Percentiles rank a stretch among this genome's conserved stretches.
Evolutionary conservation across 2,329 filamentous ascomycete species (phyloP).

Genomic region (Cladosporium sp.): DNA sequence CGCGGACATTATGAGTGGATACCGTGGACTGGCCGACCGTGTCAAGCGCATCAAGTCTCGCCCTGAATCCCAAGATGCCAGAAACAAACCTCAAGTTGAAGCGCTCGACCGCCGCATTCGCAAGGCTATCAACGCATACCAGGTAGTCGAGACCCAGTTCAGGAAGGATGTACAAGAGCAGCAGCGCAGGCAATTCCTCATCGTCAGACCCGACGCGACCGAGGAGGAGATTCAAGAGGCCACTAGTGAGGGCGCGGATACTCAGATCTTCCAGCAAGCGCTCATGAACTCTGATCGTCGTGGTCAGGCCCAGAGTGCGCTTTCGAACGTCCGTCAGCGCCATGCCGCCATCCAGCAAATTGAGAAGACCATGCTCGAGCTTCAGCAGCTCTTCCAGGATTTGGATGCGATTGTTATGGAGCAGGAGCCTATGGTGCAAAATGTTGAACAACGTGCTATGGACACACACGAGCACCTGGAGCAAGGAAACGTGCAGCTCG

Average conservation of each 20-base stretch:
- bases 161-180: slow-evolving; percentile 78
- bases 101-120: slow-evolving; percentile 79
- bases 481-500: slow-evolving; percentile 82
- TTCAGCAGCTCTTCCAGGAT: slow-evolving; percentile 85
- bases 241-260: slow-evolving; percentile 69
- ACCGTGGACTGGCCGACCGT: slow-evolving; percentile 75
- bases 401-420: slow-evolving; percentile 83
- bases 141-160: slow-evolving; percentile 77
- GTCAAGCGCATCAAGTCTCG: slow-evolving; percentile 82
- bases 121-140: slow-evolving; percentile 77
- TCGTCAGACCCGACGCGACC: slow-evolving; percentile 70
- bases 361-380: slow-evolving; percentile 82
- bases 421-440: slow-evolving; percentile 76
- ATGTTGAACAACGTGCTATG: slow-evolving; percentile 85
- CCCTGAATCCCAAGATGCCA: slow-evolving; percentile 68
- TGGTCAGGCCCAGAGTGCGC: slow-evolving; percentile 76
- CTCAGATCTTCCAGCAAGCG: slow-evolving; percentile 85
- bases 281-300: slow-evolving; percentile 78
- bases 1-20: slow-evolving; percentile 78
- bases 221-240: slow-evolving; percentile 76
- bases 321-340: slow-evolving; percentile 78
- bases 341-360: slow-evolving; percentile 90
- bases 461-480: slow-evolving; percentile 82
- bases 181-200: slow-evolving; percentile 85
- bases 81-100: slow-evolving; percentile 78